Evolutionary conservation across 2,329 filamentous ascomycete species (phyloP).

Genomic region (Sporothrix curviconia): DNA sequence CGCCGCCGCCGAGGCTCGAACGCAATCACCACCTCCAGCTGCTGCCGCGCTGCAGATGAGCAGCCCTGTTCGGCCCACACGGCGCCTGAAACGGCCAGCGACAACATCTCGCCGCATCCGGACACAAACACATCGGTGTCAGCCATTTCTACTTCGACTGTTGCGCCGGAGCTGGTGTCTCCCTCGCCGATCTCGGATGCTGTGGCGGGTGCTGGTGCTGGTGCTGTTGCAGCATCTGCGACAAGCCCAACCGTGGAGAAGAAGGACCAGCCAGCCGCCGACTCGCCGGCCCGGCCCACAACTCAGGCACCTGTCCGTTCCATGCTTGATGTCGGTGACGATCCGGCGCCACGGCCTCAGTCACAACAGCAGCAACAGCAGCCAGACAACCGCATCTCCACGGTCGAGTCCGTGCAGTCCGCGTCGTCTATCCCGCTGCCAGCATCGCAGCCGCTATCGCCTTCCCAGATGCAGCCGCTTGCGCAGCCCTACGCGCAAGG

Average conservation of each 20-base stretch:
- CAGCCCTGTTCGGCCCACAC: not conserved
- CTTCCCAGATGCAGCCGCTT: slow-evolving; percentile 10
- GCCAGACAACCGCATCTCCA: slow-evolving; percentile 1
- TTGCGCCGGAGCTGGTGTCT: not conserved
- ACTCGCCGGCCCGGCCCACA: not conserved
- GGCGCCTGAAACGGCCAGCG: slow-evolving; percentile 7
- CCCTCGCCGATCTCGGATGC: slow-evolving; percentile 5
- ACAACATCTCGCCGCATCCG: not conserved
- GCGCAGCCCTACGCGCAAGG: not conserved
- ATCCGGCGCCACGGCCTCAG: not conserved
- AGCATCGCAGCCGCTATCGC: too few species aligned
- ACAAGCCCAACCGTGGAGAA: not conserved
- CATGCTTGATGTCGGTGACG: slow-evolving; percentile 11
- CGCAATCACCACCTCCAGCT: too few species aligned
- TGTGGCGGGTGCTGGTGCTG: not conserved
- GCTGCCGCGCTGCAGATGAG: not conserved
- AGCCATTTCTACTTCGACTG: slow-evolving; percentile 2
- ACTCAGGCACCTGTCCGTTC: slow-evolving; percentile 14
- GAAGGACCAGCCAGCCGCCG: not conserved
- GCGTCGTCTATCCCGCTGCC: slow-evolving; percentile 29
- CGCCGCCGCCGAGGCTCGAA: not conserved
- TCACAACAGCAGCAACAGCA: not conserved
- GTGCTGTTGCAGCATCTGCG: not conserved
- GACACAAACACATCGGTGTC: not conserved
- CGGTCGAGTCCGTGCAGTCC: slow-evolving; percentile 9